Evolutionary conservation across 257 asterid species (phyloP), one percentile per base, ranked within the genome.

Genomic region (Fraxinus pennsylvanica): DNA sequence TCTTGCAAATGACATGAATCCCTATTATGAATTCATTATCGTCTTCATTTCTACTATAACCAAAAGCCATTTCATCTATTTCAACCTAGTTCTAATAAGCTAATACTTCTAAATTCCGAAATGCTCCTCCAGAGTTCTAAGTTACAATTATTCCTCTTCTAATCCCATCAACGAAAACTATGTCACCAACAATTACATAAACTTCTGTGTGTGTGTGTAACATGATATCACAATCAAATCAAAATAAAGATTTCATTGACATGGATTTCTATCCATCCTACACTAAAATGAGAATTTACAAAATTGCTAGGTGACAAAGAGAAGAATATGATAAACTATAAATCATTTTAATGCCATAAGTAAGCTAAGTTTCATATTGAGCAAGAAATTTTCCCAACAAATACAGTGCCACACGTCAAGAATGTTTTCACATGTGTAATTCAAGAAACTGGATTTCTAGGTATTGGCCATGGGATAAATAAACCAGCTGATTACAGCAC

Each of bases 401-500:
- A 47, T 15, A 47, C n/a, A n/a, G 5, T 4, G 59, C 59, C n/a
- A 14, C 7, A 1, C 5, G 4, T 47, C 7, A 47, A 14, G 79
- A 54, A 21, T 52, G 75, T 39, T 69, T 15, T 41, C 61, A 74
- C 78, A 38, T 38, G 50, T 71, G 33, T 50, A 45, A 29, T 25
- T 22, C 41, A 1, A 12, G 47, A 69, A 69, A 38, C 25, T 36
- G 14, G 68, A 21, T 47, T 0, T 41, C 21, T 12, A 50, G 21
- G 21, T 77, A 69, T 21, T 9, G 25, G 21, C 39, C 6, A n/a
- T 68, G 10, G 47, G 52, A 36, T 38, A 30, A 32, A 72, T 45
- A 6, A 78, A 61, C 41, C 4, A 52, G 47, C 13, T 15, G 45
- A 41, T 22, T 73, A n/a, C 73, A 57, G 65, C 61, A 17, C 27